Percentiles rank a stretch among this genome's conserved stretches.
Conservation (phyloP, 768 basidiomycete genomes). For the Omphalotus guepiniiformis region DNA sequence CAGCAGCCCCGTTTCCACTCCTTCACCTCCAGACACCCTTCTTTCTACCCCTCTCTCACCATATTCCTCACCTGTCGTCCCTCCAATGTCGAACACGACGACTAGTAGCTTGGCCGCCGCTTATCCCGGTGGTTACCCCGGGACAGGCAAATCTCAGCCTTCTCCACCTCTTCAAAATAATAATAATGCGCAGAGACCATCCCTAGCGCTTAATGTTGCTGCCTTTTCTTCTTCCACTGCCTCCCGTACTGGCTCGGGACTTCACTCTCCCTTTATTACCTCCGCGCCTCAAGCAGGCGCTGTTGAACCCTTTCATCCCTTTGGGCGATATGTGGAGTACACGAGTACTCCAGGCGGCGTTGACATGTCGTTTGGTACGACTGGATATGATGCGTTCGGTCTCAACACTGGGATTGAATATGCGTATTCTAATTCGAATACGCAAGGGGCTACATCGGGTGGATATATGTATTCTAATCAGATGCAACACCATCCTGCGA, state of each 20-base stretch:
- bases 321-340: too few species aligned
- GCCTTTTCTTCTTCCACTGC: constrained; percentile 3
- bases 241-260: not conserved
- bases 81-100: too few species aligned
- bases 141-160: not conserved
- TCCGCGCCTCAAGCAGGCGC: constrained; percentile 1
- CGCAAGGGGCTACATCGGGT: not conserved
- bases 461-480: not conserved
- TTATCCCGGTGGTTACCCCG: constrained; percentile 7
- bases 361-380: constrained; percentile 33
- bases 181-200: not conserved
- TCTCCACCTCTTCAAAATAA: constrained; percentile 3
- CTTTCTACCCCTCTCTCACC: constrained; percentile 45
- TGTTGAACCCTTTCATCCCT: not conserved
- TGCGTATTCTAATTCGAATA: constrained; percentile 1
- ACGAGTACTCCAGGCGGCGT: constrained; percentile 5
- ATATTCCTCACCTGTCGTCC: constrained; percentile 40
- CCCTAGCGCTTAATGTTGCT: constrained; percentile 2
- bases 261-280: constrained; percentile 6
- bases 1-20: constrained; percentile 38
- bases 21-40: constrained; percentile 41
- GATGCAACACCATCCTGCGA: too few species aligned
- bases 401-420: too few species aligned
- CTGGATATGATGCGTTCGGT: constrained; percentile 31
- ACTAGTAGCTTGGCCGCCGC: constrained; percentile 7